Percentiles rank a stretch among this genome's conserved stretches.
Conservation (phyloP, 1,139 yeast genomes). For the Suhomyces bolitotheri region DNA sequence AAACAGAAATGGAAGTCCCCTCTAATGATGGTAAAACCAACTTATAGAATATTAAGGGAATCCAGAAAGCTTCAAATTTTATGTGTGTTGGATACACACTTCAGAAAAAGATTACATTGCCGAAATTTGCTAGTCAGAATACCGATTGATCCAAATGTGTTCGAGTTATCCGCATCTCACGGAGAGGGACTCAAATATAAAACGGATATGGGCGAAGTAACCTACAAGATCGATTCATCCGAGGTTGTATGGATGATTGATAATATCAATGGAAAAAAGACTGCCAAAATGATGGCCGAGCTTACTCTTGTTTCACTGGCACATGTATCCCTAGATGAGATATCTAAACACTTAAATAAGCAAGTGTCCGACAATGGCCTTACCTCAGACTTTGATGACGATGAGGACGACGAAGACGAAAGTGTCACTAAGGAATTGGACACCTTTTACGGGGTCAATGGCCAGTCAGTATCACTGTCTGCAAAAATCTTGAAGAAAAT, state of each 20-base stretch:
- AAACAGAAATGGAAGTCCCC: conserved; percentile 38
- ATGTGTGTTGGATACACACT: conserved; percentile 37
- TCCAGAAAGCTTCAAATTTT: conserved; percentile 36
- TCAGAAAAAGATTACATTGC: conserved; percentile 39
- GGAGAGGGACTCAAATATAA: conserved; percentile 36
- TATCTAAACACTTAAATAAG: conserved; percentile 12
- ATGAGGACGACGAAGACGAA: conserved; percentile 15
- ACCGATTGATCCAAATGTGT: conserved; percentile 40
- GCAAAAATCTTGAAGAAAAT: conserved; percentile 17
- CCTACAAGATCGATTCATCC: conserved; percentile 45
- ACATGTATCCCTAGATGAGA: conserved; percentile 2
- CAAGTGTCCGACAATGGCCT: conserved; percentile 2
- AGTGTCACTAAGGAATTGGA: conserved; percentile 37
- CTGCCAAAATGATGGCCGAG: conserved; percentile 49
- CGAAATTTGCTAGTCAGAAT: conserved; percentile 32
- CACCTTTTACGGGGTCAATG: conserved; percentile 44
- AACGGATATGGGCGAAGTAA: conserved; percentile 44
- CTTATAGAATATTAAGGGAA: conserved; percentile 26
- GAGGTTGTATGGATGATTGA: conserved; percentile 63
- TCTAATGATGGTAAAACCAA: conserved; percentile 39
- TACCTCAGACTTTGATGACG: neutral
- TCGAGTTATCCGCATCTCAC: conserved; percentile 37
- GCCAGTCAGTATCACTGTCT: conserved; percentile 33
- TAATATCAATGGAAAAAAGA: conserved; percentile 51
- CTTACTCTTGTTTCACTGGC: conserved; percentile 22